Conservation (phyloP, 768 basidiomycete genomes). For the Grammothele lineata region DNA sequence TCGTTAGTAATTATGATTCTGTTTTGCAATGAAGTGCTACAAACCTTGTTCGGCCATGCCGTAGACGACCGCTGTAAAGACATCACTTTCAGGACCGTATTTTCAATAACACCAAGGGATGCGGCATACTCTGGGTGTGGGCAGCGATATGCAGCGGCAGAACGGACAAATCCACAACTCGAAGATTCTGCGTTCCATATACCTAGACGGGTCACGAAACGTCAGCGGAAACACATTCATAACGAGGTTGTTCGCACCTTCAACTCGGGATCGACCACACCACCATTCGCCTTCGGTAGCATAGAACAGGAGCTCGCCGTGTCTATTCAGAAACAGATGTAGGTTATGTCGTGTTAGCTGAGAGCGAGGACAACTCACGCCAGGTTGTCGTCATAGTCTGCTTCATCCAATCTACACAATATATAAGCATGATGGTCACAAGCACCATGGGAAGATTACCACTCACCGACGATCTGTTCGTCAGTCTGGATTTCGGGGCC, state of each 20-base stretch:
- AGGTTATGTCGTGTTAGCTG: background rate
- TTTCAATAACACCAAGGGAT: background rate
- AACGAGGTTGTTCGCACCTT: conserved; percentile 28
- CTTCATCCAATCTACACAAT: conserved; percentile 22
- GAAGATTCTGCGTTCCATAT: conserved; percentile 54
- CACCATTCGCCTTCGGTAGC: conserved; percentile 46
- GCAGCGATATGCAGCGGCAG: conserved; percentile 47
- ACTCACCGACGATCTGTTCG: conserved; percentile 21
- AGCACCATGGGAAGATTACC: background rate
- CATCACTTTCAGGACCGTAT: background rate
- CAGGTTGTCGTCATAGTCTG: conserved; percentile 16
- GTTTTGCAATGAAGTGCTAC: no score
- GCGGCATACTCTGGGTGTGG: conserved; percentile 39
- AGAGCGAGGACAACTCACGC: conserved; percentile 13
- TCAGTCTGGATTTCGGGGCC: conserved; percentile 27
- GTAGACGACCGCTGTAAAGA: conserved; percentile 36
- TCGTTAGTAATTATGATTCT: background rate
- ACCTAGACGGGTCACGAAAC: conserved; percentile 38
- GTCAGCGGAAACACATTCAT: no score
- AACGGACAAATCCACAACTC: conserved; percentile 52
- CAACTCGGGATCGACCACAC: conserved; percentile 46
- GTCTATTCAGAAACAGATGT: conserved; percentile 28
- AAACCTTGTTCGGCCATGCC: conserved; percentile 46
- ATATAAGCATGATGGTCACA: background rate
- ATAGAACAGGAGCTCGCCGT: conserved; percentile 47